Evolutionary conservation across 306 rosid genomes (phyloP).

Genomic region (Phaseolus lunatus): DNA sequence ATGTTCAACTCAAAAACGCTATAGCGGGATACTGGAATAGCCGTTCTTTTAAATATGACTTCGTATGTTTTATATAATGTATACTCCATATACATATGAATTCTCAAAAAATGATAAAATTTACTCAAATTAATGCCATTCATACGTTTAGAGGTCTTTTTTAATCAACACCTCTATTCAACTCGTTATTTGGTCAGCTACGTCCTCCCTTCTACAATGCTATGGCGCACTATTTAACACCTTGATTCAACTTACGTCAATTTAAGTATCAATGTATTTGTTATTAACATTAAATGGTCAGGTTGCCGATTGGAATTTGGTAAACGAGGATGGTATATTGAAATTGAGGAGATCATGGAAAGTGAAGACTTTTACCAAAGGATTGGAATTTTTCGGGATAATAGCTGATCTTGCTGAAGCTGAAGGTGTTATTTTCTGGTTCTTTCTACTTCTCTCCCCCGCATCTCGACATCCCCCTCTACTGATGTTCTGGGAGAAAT

Average conservation of each 20-base stretch:
- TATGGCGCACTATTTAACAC: not conserved
- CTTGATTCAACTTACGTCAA: not conserved
- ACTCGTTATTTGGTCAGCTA: too few species aligned
- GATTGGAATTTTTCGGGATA: conserved; percentile 73
- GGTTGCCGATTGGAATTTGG: conserved; percentile 78
- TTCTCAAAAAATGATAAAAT: not conserved
- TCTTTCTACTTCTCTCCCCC: not conserved
- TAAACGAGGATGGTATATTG: conserved; percentile 62
- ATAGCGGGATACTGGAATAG: not conserved
- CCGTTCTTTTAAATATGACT: not conserved
- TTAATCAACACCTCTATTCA: not conserved
- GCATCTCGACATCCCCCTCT: not conserved
- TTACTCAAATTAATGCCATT: not conserved
- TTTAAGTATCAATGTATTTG: not conserved
- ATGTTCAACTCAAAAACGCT: not conserved
- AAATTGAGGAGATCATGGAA: conserved; percentile 73
- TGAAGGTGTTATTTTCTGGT: conserved; percentile 56
- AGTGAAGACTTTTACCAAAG: conserved; percentile 84
- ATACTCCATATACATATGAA: not conserved
- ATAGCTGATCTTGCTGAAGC: conserved; percentile 86
- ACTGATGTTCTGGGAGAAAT: conserved; percentile 13
- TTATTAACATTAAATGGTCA: conserved; percentile 37
- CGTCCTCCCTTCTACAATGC: not conserved
- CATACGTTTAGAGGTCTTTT: not conserved
- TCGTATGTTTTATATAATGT: not conserved